Base-by-base conservation (phyloP, 2,329 filamentous ascomycete species). In the Colletotrichum tabaci region DNA sequence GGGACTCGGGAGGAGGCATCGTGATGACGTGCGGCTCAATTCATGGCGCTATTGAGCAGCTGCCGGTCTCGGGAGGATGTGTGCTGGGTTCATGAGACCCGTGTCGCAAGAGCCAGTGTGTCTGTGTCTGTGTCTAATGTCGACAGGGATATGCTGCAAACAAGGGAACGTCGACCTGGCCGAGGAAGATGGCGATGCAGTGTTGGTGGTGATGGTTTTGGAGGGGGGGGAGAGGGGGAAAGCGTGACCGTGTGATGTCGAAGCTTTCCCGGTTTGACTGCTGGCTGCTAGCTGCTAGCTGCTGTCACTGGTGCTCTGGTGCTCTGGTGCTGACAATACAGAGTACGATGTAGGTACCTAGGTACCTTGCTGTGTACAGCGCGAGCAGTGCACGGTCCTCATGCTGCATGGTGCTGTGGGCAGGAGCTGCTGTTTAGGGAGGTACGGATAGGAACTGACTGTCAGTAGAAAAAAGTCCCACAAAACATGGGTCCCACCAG, bases 1-100 rank as follows among this genome's bases (percentile, higher is more conserved):
- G 83, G 56, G 74, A 63, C 62, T 77, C 74, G 52, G 75, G 52
- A 18, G 73, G 69, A 71, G 69, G 58, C 69, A 71, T 71, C 46
- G 66, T 69, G 58, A 69, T 69, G 53, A 69, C n/a, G 46, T 15
- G 46, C n/a, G 23, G 65, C 65, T 71, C 69, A 68, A 50, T 68
- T 71, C 69, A 71, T 71, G 66, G 58, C 47, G 46, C 40, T 69
- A 46, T 30, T 44, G 57, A 35, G 50, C 49, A 53, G 47, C 35
- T 56, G 18, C 21, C 16, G 42, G 40, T 23, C 30, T 21, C 12
- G 38, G 42, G 16, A 26, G 23, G 3, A 15, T 21, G 49, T 21
- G 7, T 30, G 7, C 26, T 35, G 15, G 30, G 40, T 47, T 53
- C 42, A 35, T 44, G 50, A 30, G 56, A 35, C 47, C 30, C 16